Conservation (phyloP, 192 early-diverging fungal species). For the Mortierella hygrophila region DNA sequence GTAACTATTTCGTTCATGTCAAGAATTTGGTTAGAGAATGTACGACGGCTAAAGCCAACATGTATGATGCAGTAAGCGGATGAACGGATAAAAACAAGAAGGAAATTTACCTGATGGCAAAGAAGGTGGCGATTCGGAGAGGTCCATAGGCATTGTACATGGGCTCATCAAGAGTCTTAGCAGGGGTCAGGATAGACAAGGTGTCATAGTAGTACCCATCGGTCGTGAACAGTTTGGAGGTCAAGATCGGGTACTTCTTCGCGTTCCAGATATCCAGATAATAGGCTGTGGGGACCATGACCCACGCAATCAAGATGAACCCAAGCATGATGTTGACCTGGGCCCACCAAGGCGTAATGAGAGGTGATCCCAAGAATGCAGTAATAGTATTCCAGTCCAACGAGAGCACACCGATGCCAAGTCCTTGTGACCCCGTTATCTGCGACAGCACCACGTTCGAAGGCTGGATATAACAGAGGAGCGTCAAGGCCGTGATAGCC, state of each 20-base stretch:
- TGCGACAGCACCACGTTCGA: slow-evolving; percentile 46
- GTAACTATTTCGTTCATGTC: slow-evolving; percentile 42
- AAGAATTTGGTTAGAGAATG: neutral
- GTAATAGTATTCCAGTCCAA: slow-evolving; percentile 77
- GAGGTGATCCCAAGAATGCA: slow-evolving; percentile 57
- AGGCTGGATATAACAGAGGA: slow-evolving; percentile 44
- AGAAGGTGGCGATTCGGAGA: slow-evolving; percentile 62
- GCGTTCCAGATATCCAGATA: slow-evolving; percentile 74
- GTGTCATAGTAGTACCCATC: slow-evolving; percentile 59
- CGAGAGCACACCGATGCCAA: slow-evolving; percentile 78
- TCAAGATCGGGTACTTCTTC: slow-evolving; percentile 54
- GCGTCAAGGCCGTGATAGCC: slow-evolving; percentile 34
- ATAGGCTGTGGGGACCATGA: slow-evolving; percentile 75
- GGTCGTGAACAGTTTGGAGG: slow-evolving; percentile 54
- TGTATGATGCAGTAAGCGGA: neutral
- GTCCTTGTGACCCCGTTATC: slow-evolving; percentile 65
- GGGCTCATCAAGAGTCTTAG: slow-evolving; percentile 50
- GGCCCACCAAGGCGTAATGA: slow-evolving; percentile 64
- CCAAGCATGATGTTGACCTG: slow-evolving; percentile 75
- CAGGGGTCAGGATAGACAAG: slow-evolving; percentile 44
- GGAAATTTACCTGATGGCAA: slow-evolving; percentile 54
- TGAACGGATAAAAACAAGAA: neutral
- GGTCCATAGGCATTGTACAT: slow-evolving; percentile 61
- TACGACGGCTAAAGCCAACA: neutral
- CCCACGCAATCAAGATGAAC: slow-evolving; percentile 76